Conservation (phyloP, 331 rosid species). For the Pyrus hybrid region DNA sequence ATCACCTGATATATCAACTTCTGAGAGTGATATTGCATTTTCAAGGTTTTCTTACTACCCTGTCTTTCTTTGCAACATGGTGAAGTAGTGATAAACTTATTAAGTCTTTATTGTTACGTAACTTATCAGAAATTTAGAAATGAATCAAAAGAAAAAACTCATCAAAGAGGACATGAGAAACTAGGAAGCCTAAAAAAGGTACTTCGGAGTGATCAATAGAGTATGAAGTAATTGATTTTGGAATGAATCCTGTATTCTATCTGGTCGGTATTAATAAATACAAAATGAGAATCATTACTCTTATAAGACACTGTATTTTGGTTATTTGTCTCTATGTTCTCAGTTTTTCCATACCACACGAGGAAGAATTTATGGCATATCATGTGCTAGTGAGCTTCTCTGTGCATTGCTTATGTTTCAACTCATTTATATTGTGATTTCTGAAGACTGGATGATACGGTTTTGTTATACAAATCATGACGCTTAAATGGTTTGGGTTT, state of each 20-base stretch:
- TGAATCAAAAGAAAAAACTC: not conserved
- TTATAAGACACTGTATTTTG: not conserved
- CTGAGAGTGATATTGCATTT: slow-evolving; percentile 57
- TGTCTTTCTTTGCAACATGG: not conserved
- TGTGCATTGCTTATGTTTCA: not conserved
- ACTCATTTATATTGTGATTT: not conserved
- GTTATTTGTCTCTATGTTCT: not conserved
- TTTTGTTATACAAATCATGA: not conserved
- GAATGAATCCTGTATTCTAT: not conserved
- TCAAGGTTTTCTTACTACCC: slow-evolving; percentile 50
- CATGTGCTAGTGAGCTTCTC: not conserved
- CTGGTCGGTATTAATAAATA: not conserved
- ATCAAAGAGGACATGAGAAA: not conserved
- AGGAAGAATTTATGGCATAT: not conserved
- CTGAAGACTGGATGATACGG: not conserved
- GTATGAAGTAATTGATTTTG: not conserved
- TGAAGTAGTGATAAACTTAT: not conserved
- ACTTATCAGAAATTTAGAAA: not conserved
- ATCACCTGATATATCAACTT: slow-evolving; percentile 74
- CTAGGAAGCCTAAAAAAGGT: not conserved
- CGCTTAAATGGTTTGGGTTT: not conserved
- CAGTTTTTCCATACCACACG: no score
- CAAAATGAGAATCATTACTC: not conserved
- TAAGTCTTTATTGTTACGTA: not conserved
- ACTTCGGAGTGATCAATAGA: not conserved